Percentiles rank a stretch among this genome's conserved stretches.
phyloP scores from a whole-genome alignment of 257 asterid species.

The Rhazya stricta region DNA sequence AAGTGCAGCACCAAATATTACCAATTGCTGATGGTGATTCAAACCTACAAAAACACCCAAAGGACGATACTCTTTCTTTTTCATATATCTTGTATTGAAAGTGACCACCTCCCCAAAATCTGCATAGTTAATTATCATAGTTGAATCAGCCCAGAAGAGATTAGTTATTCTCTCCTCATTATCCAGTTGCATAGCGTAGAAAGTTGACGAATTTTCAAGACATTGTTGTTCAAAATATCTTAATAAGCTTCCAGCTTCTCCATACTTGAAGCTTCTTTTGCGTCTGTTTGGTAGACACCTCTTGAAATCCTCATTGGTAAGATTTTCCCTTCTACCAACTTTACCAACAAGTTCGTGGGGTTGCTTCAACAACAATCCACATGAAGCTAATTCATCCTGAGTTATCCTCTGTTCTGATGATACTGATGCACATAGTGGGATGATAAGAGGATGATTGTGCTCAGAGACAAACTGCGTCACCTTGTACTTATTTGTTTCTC shows the following conservation, averaged over 20 bases:
- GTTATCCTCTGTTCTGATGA: not conserved
- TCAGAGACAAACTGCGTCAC: not conserved
- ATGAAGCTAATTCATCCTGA: not conserved
- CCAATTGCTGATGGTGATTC: slow-evolving; percentile 47
- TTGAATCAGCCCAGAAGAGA: slow-evolving; percentile 61
- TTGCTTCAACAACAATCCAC: not conserved
- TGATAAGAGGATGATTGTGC: not conserved
- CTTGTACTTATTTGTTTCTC: not conserved
- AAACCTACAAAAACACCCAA: slow-evolving; percentile 47
- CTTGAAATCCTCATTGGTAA: not conserved
- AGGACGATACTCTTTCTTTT: slow-evolving; percentile 40
- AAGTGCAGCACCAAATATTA: slow-evolving; percentile 57
- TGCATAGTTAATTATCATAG: slow-evolving; percentile 46
- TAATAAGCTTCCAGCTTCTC: slow-evolving; percentile 43
- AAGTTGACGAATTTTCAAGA: slow-evolving; percentile 42
- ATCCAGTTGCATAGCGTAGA: slow-evolving; percentile 45
- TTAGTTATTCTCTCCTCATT: slow-evolving; percentile 44
- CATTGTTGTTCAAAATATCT: slow-evolving; percentile 37
- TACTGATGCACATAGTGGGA: not conserved
- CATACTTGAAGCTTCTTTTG: slow-evolving; percentile 29
- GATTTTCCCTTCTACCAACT: not conserved
- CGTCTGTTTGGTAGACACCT: slow-evolving; percentile 41
- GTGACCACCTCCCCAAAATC: slow-evolving; percentile 64
- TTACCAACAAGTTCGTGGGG: not conserved
- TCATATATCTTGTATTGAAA: slow-evolving; percentile 43